Percentiles rank a stretch among this genome's conserved stretches.
These are phyloP conservation scores for Colletotrichum cordylinicola DNA, from an alignment of 2,329 filamentous ascomycete species.

Conservation along the genomic window DNA sequence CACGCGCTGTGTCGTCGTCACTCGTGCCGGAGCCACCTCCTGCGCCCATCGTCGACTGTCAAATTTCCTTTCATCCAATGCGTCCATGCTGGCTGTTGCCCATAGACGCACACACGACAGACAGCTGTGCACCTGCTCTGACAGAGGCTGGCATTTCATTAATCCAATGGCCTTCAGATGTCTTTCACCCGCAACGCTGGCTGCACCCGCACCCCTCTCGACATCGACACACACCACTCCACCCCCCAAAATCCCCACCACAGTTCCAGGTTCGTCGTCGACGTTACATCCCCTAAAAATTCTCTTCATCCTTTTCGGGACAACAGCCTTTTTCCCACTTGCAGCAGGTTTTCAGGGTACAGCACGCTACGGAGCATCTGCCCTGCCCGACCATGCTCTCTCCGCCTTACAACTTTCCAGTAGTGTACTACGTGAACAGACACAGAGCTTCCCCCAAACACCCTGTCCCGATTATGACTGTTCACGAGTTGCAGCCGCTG, in stretches of 20 bases:
- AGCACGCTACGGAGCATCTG: background rate
- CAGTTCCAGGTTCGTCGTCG: slow-evolving; percentile 22
- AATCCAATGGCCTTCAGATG: background rate
- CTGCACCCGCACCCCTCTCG: background rate
- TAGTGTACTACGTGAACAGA: background rate
- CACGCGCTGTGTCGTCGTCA: slow-evolving; percentile 7
- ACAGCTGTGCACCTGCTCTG: background rate
- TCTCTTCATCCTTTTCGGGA: slow-evolving; percentile 9
- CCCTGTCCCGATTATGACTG: background rate
- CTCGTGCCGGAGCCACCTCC: slow-evolving; percentile 10
- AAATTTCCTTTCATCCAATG: slow-evolving; percentile 14
- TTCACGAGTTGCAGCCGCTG: background rate
- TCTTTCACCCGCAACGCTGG: background rate
- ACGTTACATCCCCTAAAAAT: slow-evolving; percentile 23
- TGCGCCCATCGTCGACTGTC: background rate
- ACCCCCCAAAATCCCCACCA: slow-evolving; percentile 1
- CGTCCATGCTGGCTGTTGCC: background rate
- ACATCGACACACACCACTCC: background rate
- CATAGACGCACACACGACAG: background rate
- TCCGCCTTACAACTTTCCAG: background rate
- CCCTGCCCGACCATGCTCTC: background rate
- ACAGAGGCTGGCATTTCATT: background rate
- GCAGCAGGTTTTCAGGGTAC: background rate
- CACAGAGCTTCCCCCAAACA: background rate
- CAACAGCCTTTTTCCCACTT: background rate